Percentiles rank a stretch among this genome's conserved stretches.
Evolutionary conservation across 202 grass and related monocot genomes (phyloP).

Genomic region (Musa balbisiana): DNA sequence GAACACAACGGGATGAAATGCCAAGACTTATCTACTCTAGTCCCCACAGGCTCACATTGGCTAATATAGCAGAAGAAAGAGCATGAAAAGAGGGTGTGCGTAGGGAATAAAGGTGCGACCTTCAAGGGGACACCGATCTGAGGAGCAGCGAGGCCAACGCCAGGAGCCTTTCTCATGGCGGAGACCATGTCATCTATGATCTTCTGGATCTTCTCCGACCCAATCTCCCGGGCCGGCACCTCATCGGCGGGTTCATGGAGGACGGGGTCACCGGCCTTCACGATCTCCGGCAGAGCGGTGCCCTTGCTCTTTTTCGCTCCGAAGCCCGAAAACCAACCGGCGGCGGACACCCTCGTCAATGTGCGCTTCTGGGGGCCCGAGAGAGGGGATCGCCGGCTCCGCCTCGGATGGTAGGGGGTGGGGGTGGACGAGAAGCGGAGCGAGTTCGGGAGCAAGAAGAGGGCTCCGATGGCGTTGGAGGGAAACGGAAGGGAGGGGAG

Average conservation of each 20-base stretch:
- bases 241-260: constrained; percentile 63
- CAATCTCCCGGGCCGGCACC: constrained; percentile 40
- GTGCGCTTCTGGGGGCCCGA: background rate
- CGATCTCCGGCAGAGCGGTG: constrained; percentile 44
- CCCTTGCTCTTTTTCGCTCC: constrained; percentile 11
- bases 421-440: background rate
- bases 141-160: constrained; percentile 89
- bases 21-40: background rate
- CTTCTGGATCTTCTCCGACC: constrained; percentile 59
- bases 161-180: constrained; percentile 66
- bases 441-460: background rate
- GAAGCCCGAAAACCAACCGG: constrained; percentile 17
- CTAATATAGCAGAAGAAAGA: background rate
- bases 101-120: constrained; percentile 25
- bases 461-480: background rate
- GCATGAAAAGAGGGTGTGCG: background rate
- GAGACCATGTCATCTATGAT: constrained; percentile 74
- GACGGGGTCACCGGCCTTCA: constrained; percentile 80
- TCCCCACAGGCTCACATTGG: background rate
- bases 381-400: too few species aligned
- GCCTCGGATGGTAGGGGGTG: background rate
- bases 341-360: background rate
- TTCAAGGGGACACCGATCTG: constrained; percentile 79
- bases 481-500: background rate
- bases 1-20: background rate